phyloP scores from a whole-genome alignment of 257 asterid species.

The Solanum bukasovii region DNA sequence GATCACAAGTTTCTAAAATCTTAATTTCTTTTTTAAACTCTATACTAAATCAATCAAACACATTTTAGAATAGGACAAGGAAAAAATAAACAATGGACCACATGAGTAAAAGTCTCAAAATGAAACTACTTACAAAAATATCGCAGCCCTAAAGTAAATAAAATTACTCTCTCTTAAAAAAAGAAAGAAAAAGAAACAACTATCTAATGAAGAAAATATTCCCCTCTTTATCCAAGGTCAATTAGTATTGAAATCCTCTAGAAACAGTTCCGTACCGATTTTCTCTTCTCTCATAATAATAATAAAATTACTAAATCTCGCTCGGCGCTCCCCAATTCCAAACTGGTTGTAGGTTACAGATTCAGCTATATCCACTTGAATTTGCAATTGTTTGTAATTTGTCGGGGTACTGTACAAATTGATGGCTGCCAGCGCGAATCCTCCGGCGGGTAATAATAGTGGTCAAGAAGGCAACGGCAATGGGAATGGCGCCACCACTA shows the following conservation, averaged over 20 bases:
- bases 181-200: background rate
- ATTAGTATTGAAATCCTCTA: background rate
- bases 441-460: slow-evolving; percentile 35
- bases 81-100: background rate
- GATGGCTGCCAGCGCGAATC: slow-evolving; percentile 93
- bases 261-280: background rate
- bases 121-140: background rate
- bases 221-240: background rate
- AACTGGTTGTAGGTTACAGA: background rate
- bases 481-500: slow-evolving; percentile 34
- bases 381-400: background rate
- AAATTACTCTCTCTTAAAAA: background rate
- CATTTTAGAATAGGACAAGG: too few relatives aligned
- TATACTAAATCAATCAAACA: too few relatives aligned
- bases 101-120: background rate
- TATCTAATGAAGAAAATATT: background rate
- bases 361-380: background rate
- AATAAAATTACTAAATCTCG: background rate
- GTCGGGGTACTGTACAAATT: background rate
- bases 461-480: slow-evolving; percentile 25
- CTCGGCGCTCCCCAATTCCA: background rate
- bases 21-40: too few relatives aligned
- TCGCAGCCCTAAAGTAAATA: background rate
- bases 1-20: too few relatives aligned
- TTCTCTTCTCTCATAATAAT: background rate